A percentile compares a stretch with the other conserved stretches of the same genome.
These are phyloP conservation scores for Odonthalia washingtoniensis DNA, from an alignment of 31 red algal species.

Conservation along the genomic window DNA sequence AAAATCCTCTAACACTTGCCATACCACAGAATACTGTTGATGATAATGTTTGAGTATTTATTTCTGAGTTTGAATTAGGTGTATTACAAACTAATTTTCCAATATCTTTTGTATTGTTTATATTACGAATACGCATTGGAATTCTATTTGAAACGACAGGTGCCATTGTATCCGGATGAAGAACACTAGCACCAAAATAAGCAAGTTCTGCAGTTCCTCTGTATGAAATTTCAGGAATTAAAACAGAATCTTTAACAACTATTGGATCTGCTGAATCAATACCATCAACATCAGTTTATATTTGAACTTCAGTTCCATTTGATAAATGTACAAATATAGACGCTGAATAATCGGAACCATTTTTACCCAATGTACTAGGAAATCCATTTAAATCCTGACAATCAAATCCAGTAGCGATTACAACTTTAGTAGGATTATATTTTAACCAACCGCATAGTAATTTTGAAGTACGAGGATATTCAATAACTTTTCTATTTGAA, in stretches of 20 bases:
- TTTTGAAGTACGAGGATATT: constrained; percentile 43
- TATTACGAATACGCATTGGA: too few relatives aligned
- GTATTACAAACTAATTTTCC: constrained; percentile 89
- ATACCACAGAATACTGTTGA: constrained; percentile 14
- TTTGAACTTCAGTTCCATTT: constrained; percentile 63
- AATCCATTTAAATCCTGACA: constrained; percentile 74
- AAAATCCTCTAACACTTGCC: constrained; percentile 94
- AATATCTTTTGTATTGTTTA: too few relatives aligned
- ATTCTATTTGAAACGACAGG: constrained; percentile 82
- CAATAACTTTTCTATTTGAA: constrained; percentile 61
- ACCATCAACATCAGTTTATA: constrained; percentile 99
- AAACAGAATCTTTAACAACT: too few relatives aligned
- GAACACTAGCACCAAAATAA: constrained; percentile 97
- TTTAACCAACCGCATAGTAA: constrained; percentile 75
- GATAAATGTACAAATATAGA: constrained; percentile 83
- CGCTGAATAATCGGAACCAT: constrained; percentile 92
- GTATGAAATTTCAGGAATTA: constrained; percentile 87
- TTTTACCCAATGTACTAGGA: constrained; percentile 89
- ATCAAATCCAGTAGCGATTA: constrained; percentile 96
- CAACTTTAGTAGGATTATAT: constrained; percentile 73
- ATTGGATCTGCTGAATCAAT: constrained; percentile 95
- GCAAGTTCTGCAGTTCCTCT: constrained; percentile 96
- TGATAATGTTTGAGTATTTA: neutral
- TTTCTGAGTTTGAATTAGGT: constrained; percentile 67
- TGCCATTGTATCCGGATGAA: constrained; percentile 96